A percentile compares a stretch with the other conserved stretches of the same genome.
phyloP scores from a whole-genome alignment of 2,329 filamentous ascomycete genomes.

The Monosporascus sp. region DNA sequence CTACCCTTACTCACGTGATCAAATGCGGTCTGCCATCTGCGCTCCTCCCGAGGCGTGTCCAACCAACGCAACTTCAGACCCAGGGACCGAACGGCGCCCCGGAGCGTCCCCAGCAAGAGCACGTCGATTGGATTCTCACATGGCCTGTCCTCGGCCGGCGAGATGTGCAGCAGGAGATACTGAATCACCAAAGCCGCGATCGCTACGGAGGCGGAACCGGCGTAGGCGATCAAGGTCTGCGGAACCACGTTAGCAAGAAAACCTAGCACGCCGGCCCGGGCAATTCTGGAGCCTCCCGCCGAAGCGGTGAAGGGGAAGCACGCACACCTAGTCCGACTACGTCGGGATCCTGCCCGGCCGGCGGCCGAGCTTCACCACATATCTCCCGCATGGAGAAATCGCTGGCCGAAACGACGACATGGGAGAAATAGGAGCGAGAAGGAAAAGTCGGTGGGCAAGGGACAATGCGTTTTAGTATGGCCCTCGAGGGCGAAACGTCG shows the following conservation, averaged over 20 bases:
- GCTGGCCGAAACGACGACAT: conserved; percentile 17
- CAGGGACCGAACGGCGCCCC: conserved; percentile 12
- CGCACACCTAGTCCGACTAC: conserved; percentile 17
- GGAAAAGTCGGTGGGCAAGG: conserved; percentile 8
- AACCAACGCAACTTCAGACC: conserved; percentile 10
- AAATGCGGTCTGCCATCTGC: conserved; percentile 12
- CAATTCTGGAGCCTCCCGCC: background rate
- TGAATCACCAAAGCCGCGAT: conserved; percentile 16
- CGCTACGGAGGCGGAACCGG: conserved; percentile 15
- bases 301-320: background rate
- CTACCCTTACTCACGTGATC: conserved; percentile 10
- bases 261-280: too few relatives aligned
- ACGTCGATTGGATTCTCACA: conserved; percentile 16
- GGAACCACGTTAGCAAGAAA: background rate
- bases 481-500: background rate
- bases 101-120: conserved; percentile 13
- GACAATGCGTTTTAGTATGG: background rate
- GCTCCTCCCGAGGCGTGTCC: conserved; percentile 1
- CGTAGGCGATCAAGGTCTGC: conserved; percentile 18
- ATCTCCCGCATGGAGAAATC: conserved; percentile 16
- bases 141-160: conserved; percentile 7
- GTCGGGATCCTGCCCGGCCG: conserved; percentile 18
- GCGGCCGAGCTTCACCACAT: conserved; percentile 16
- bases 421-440: conserved; percentile 3
- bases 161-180: conserved; percentile 18